A percentile compares a stretch with the other conserved stretches of the same genome.
Conservation (phyloP, 805 yeast genomes). For the Suhomyces pyralidae region DNA sequence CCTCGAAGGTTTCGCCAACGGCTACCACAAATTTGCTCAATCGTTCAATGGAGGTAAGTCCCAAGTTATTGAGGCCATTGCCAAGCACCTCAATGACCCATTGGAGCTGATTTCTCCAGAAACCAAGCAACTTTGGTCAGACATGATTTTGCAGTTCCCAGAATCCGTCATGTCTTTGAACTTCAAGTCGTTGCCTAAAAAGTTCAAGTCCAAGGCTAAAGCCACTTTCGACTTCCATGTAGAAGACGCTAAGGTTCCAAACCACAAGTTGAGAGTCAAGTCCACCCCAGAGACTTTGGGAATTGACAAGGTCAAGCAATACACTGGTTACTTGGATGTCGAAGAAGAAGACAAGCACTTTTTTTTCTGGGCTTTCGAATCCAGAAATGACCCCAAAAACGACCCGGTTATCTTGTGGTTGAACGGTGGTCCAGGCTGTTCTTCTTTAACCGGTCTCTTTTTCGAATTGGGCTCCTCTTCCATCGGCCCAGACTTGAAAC, state of each 20-base stretch:
- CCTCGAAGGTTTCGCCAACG: slow-evolving; percentile 6
- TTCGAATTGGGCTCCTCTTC: slow-evolving; percentile 91
- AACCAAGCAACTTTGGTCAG: slow-evolving; percentile 56
- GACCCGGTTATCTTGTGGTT: slow-evolving; percentile 92
- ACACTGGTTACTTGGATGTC: slow-evolving; percentile 82
- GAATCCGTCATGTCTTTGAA: slow-evolving; percentile 48
- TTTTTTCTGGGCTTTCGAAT: slow-evolving; percentile 92
- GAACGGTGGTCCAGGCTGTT: slow-evolving; percentile 97
- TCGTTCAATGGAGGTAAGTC: slow-evolving; percentile 9
- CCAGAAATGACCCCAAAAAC: slow-evolving; percentile 78
- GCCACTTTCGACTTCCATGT: slow-evolving; percentile 38
- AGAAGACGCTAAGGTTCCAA: slow-evolving; percentile 36
- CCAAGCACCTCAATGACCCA: slow-evolving; percentile 51
- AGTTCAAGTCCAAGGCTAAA: slow-evolving; percentile 9
- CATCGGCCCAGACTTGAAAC: slow-evolving; percentile 62
- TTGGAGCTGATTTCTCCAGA: slow-evolving; percentile 47
- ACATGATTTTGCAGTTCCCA: slow-evolving; percentile 61
- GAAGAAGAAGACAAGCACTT: slow-evolving; percentile 82
- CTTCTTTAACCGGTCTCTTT: slow-evolving; percentile 83
- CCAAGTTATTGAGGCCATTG: slow-evolving; percentile 44
- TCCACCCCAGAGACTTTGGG: slow-evolving; percentile 66
- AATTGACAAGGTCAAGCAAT: slow-evolving; percentile 77
- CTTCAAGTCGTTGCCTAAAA: slow-evolving; percentile 49
- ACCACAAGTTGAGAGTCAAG: slow-evolving; percentile 59
- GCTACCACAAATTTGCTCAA: slow-evolving; percentile 5